Evolutionary conservation across 2,329 filamentous ascomycete genomes (phyloP), one percentile per base, ranked within the genome.

Genomic region (Penicillium sp.): DNA sequence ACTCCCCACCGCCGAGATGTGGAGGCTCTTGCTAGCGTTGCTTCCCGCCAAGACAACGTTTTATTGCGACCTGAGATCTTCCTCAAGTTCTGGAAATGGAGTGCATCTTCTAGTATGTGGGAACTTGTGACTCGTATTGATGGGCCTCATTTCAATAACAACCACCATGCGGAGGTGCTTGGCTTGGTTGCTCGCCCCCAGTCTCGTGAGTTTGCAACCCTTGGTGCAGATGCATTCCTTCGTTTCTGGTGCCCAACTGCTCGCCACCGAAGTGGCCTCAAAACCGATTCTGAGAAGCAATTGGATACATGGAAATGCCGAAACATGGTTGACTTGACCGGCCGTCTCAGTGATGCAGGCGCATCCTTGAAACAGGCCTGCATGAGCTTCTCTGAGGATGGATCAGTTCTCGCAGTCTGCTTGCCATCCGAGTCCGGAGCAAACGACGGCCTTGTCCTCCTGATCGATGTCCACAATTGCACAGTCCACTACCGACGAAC

Each of bases 71-170:
- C 58, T 8, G 93, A 97, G 70, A 84, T 92, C 0, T 89, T 89
- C 66, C 79, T 99, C 48, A 97, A 96, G 70, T 94, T 99, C 71
- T 99, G 94, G 94, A 86, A 71, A 74, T 89, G 75, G 85, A 84
- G 75, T 68, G 79, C 66, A 67, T 79, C 66, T 68, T 79, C 68
- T 69, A 83, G 67, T 67, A 77, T 64, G 14, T 90, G 94, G 81
- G 86, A 89, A 57, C 79, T 99, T 11, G 86, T 90, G 49, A 89
- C 92, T 2, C 85, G 93, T 56, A 85, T 97, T 51, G 92, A 96
- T 69, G 83, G 85, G 8, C 92, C 94, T 15, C 93, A 99, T 73
- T 82, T 83, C 53, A 73, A 77, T 56, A 81, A 84, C 11, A 70
- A 74, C 6, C 73, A 74, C 25, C 75, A 82, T 31, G 80, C 80